phyloP scores from a whole-genome alignment of 1,284 basidiomycete species.

The Apiotrichum laibachii region DNA sequence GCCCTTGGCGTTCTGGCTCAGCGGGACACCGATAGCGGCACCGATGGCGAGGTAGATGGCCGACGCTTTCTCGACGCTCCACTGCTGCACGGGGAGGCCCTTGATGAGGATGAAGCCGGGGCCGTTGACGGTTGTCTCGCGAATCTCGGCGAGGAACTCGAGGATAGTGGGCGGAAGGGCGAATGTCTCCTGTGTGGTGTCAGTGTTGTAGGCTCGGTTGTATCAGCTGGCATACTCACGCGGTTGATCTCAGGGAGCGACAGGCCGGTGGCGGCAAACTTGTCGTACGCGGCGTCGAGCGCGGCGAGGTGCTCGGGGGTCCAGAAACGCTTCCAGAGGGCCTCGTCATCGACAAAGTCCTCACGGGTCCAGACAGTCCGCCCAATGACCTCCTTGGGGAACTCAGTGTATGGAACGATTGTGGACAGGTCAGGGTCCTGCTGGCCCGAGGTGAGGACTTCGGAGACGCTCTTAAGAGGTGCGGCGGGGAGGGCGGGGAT shows the following conservation, averaged over 20 bases:
- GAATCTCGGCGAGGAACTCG: constrained; percentile 26
- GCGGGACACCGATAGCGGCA: constrained; percentile 43
- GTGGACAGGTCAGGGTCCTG: constrained; percentile 26
- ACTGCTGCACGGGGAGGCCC: constrained; percentile 48
- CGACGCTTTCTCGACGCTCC: constrained; percentile 46
- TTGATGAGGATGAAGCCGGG: constrained; percentile 52
- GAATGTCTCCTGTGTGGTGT: constrained; percentile 28
- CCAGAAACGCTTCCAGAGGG: constrained; percentile 38
- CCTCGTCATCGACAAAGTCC: constrained; percentile 26
- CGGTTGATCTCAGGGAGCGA: constrained; percentile 32
- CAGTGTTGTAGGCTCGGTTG: not conserved
- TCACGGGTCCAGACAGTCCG: constrained; percentile 39
- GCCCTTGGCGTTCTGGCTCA: constrained; percentile 51
- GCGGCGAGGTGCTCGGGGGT: constrained; percentile 27
- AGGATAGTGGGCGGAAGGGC: constrained; percentile 22
- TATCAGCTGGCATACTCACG: constrained; percentile 14
- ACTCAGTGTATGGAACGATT: constrained; percentile 37
- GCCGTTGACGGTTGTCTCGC: constrained; percentile 37
- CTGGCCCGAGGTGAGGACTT: constrained; percentile 34
- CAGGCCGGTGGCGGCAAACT: constrained; percentile 25
- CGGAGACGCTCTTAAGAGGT: constrained; percentile 5
- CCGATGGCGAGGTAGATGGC: constrained; percentile 53
- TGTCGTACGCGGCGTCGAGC: constrained; percentile 32
- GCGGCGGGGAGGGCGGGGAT: constrained; percentile 5
- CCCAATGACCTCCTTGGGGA: constrained; percentile 47